Percentiles rank a stretch among this genome's conserved stretches.
These are phyloP conservation scores for Arthrobotrys megalospora DNA, from an alignment of 2,329 filamentous ascomycete genomes.

Conservation along the genomic window DNA sequence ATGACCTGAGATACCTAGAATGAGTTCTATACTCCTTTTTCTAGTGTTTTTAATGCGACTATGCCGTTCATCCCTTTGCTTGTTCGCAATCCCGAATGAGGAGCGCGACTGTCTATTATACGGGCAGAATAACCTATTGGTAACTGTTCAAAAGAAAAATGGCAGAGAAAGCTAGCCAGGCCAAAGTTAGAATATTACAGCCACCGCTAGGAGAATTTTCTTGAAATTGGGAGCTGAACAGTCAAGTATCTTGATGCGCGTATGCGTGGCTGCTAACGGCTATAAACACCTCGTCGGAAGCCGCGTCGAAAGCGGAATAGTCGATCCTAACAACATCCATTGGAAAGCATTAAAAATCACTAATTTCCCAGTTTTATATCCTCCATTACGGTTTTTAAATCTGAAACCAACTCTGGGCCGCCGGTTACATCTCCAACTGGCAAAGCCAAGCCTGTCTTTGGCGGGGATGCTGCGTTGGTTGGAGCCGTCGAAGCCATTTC, in stretches of 20 bases:
- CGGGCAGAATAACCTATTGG: neutral
- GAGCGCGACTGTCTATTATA: neutral
- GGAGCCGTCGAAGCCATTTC: constrained; percentile 23
- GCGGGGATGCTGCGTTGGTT: constrained; percentile 7
- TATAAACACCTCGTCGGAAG: constrained; percentile 16
- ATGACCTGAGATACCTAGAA: neutral
- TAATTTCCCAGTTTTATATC: constrained; percentile 21
- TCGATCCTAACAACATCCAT: constrained; percentile 1
- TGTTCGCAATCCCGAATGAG: neutral
- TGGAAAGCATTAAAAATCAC: constrained; percentile 11
- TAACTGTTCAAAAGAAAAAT: neutral
- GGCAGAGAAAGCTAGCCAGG: neutral
- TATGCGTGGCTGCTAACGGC: constrained; percentile 11
- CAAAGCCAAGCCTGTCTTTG: neutral
- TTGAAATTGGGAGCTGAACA: neutral
- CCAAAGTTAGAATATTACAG: neutral
- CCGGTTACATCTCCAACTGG: constrained; percentile 4
- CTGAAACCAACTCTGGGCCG: constrained; percentile 8
- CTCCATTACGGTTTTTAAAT: neutral
- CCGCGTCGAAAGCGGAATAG: constrained; percentile 3
- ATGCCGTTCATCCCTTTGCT: neutral
- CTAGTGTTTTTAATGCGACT: neutral
- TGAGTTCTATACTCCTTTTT: neutral
- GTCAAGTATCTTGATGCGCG: constrained; percentile 16
- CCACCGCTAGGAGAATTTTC: constrained; percentile 6